Evolutionary conservation across 208 protist species (phyloP), one percentile per base, ranked within the genome.

Genomic region (Trypanosoma mega): DNA sequence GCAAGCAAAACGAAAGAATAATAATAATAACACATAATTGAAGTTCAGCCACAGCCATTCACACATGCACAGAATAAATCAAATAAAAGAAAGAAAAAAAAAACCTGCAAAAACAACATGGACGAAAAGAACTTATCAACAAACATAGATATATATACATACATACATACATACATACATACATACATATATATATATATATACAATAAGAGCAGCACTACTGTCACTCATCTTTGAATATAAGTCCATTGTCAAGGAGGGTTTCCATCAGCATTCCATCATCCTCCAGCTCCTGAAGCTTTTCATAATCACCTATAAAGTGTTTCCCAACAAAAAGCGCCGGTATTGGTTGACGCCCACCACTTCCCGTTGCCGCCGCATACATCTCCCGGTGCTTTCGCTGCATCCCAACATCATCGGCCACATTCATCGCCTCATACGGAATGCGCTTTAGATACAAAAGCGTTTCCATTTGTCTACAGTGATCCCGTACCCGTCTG

Each of bases 261-360:
- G 64, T 78, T 33, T 57, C 67, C 44, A 85, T 74, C 2, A 93
- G 41, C 33, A 63, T 43, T 16, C 72, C 82, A n/a, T 67, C 66
- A 61, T 93, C 82, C 59, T 88, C 82, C 58, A 90, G 29, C 23
- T 89, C 82, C 57, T 93, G 86, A 21, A 89, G 39, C 11, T 59
- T 60, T n/a, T 71, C 71, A 33, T 78, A 79, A 57, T 77, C 57
- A 43, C 86, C 82, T 31, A 90, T 77, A 43, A 76, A 72, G 23
- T 53, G 74, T 34, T 61, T 34, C 29, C 82, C 82, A 24, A 93
- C 78, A 54, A 80, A 93, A 0, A 93, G 67, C 16, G 60, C 44
- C 5, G 68, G 68, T 0, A 84, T 47, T 46, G 85, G 80, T 66
- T 80, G 70, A 11, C 39, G 49, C 26, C 65, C 63, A 49, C 60